A percentile compares a stretch with the other conserved stretches of the same genome.
phyloP scores from a whole-genome alignment of 768 basidiomycete genomes.

The Hemileccinum rubropunctum region DNA sequence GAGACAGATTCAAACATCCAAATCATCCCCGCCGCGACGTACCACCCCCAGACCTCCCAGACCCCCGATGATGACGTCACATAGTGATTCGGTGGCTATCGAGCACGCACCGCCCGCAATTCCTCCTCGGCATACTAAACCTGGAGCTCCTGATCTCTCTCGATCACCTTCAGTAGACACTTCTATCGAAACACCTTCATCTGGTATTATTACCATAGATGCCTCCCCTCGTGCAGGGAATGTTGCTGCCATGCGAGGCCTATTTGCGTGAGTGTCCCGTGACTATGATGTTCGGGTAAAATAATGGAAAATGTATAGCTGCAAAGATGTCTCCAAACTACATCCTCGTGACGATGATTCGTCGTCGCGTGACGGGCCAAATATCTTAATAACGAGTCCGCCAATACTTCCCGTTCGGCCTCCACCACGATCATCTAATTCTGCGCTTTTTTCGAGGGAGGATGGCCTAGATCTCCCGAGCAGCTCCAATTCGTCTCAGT shows the following conservation, averaged over 20 bases:
- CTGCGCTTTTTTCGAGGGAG: constrained; percentile 18
- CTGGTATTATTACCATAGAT: background rate
- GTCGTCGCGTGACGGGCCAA: constrained; percentile 22
- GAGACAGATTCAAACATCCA: constrained; percentile 5
- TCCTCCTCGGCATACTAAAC: constrained; percentile 19
- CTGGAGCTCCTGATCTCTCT: constrained; percentile 1
- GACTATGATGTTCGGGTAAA: background rate
- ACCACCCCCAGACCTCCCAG: constrained; percentile 16
- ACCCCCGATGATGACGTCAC: constrained; percentile 16
- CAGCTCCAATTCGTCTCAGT: constrained; percentile 19
- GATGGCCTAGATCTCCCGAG: constrained; percentile 20
- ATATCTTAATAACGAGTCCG: constrained; percentile 23
- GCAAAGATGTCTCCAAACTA: constrained; percentile 23
- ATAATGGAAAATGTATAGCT: background rate
- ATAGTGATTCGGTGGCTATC: constrained; percentile 15
- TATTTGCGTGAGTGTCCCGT: constrained; percentile 22
- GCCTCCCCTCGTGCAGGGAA: constrained; percentile 16
- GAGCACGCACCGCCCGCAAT: constrained; percentile 14
- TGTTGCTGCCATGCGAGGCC: constrained; percentile 40
- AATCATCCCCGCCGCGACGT: constrained; percentile 16
- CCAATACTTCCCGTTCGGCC: constrained; percentile 17
- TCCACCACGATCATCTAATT: constrained; percentile 13
- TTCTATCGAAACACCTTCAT: background rate
- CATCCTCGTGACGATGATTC: constrained; percentile 12
- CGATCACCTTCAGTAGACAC: constrained; percentile 3